Evolutionary conservation across 371 early-diverging fungal genomes (phyloP).

Genomic region (Entomophthora muscae): DNA sequence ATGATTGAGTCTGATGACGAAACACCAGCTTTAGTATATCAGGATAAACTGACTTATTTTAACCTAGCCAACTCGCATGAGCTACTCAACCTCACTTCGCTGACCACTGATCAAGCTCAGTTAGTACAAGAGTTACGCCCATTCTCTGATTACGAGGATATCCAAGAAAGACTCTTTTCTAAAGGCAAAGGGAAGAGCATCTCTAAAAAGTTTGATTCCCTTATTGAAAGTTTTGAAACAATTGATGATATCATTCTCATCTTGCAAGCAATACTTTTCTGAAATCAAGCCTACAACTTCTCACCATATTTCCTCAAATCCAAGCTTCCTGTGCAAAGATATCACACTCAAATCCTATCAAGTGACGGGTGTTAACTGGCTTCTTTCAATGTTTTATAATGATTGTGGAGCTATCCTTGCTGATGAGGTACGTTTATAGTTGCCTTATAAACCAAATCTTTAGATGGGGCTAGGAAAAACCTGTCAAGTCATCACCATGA

Average conservation of each 20-base stretch:
- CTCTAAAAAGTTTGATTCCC: neutral
- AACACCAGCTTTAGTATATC: neutral
- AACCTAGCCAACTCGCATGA: neutral
- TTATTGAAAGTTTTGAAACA: neutral
- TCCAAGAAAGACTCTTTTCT: neutral
- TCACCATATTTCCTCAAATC: neutral
- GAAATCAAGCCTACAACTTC: neutral
- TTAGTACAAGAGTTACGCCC: neutral
- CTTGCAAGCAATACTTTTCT: neutral
- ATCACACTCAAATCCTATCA: slow-evolving; percentile 45
- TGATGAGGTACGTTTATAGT: slow-evolving; percentile 52
- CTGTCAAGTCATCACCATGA: slow-evolving; percentile 91
- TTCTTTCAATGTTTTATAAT: slow-evolving; percentile 89
- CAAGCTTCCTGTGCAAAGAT: neutral
- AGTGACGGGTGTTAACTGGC: slow-evolving; percentile 97
- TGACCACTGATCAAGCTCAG: neutral
- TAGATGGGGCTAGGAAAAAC: slow-evolving; percentile 91
- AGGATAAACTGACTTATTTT: neutral
- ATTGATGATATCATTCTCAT: neutral
- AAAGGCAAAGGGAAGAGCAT: neutral
- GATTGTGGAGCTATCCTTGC: slow-evolving; percentile 99
- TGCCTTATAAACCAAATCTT: neutral
- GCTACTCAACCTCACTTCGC: neutral
- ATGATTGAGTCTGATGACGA: neutral
- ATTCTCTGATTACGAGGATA: neutral